A percentile compares a stretch with the other conserved stretches of the same genome.
These are phyloP conservation scores for Grosmannia clavigera DNA, from an alignment of 2,329 filamentous ascomycete species.

Conservation along the genomic window DNA sequence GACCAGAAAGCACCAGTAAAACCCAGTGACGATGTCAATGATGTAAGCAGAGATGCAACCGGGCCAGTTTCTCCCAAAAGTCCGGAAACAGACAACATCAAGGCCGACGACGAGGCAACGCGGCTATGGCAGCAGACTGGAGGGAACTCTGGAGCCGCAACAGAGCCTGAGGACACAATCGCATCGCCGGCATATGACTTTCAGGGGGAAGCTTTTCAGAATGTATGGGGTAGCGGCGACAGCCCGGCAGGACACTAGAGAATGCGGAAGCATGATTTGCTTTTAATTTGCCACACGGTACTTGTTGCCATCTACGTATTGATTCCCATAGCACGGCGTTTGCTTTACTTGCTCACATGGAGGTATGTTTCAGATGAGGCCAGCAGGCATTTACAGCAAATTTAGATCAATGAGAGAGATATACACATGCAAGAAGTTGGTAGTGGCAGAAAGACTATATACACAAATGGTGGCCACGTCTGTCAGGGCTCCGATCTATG, in stretches of 20 bases:
- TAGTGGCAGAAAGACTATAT: background rate
- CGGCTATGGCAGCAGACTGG: slow-evolving; percentile 8
- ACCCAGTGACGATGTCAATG: background rate
- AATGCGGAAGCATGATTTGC: background rate
- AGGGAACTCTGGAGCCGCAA: background rate
- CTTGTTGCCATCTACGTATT: background rate
- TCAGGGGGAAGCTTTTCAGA: slow-evolving; percentile 12
- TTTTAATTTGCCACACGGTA: background rate
- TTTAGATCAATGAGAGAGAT: background rate
- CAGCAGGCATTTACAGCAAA: background rate
- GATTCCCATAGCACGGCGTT: background rate
- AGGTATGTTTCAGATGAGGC: background rate
- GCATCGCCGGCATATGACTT: slow-evolving; percentile 10
- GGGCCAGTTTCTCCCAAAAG: background rate
- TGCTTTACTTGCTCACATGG: background rate
- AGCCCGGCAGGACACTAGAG: background rate
- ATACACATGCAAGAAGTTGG: background rate
- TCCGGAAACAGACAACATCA: background rate
- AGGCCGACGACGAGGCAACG: slow-evolving; percentile 5
- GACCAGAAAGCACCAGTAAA: background rate
- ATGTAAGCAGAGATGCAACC: background rate
- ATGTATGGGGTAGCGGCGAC: slow-evolving; percentile 11
- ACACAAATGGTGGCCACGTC: too few species aligned
- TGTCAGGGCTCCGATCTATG: background rate
- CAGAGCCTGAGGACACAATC: background rate